Evolutionary conservation across 164 flowering plant genomes (phyloP).

Genomic region (Piper longum): DNA sequence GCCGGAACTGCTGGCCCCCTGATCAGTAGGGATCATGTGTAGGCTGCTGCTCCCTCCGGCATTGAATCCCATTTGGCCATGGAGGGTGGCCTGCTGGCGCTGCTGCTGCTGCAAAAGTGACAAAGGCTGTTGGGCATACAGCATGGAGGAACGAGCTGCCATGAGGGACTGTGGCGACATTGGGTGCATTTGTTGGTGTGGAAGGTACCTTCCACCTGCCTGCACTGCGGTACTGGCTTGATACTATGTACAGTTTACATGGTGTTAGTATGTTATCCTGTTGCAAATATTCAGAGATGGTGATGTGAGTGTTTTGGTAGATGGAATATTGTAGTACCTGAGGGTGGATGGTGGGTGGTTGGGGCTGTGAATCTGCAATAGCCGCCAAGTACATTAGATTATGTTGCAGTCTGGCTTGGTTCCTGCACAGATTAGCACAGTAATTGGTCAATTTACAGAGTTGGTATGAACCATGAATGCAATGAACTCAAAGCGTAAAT

Average conservation of each 20-base stretch:
- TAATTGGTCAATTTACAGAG: background rate
- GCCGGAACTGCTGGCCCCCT: slow-evolving; percentile 19
- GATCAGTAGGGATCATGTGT: slow-evolving; percentile 65
- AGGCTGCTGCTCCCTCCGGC: slow-evolving; percentile 51
- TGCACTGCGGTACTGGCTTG: slow-evolving; percentile 43
- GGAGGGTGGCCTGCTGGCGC: slow-evolving; percentile 39
- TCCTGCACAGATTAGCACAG: slow-evolving; percentile 22
- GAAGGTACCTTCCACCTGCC: slow-evolving; percentile 61
- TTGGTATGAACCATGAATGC: background rate
- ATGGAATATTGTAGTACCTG: slow-evolving; percentile 32
- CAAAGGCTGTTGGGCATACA: slow-evolving; percentile 60
- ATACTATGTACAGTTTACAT: slow-evolving; percentile 16
- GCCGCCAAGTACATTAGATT: slow-evolving; percentile 96
- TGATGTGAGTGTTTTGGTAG: background rate
- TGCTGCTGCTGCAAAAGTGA: slow-evolving; percentile 48
- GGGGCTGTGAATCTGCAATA: slow-evolving; percentile 94
- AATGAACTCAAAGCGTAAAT: too few species aligned
- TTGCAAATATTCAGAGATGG: too few species aligned
- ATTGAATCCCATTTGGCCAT: slow-evolving; percentile 67
- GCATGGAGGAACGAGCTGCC: slow-evolving; percentile 79
- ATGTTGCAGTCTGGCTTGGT: slow-evolving; percentile 71
- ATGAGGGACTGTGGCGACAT: slow-evolving; percentile 66
- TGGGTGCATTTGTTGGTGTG: slow-evolving; percentile 75
- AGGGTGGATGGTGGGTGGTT: slow-evolving; percentile 58
- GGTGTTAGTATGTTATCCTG: too few species aligned